These are phyloP conservation scores for Neofusicoccum laricinum DNA, from an alignment of 2,329 filamentous ascomycete species.

Conservation along the genomic window DNA sequence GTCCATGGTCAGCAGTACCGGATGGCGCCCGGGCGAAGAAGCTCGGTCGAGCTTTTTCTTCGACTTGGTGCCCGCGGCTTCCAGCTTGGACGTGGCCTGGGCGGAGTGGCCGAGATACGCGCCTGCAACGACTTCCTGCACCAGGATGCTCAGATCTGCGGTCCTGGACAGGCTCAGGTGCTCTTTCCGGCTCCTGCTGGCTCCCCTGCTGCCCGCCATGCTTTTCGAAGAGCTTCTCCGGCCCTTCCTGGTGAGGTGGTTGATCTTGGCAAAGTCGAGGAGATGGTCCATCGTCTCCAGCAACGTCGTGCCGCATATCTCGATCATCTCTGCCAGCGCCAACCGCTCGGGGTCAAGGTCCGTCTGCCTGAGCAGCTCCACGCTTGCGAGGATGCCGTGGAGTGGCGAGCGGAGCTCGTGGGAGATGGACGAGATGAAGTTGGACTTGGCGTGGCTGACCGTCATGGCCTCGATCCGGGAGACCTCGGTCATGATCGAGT, in stretches of 20 bases:
- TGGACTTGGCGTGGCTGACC: conserved; percentile 48
- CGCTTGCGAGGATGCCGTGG: conserved; percentile 39
- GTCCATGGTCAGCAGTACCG: conserved; percentile 39
- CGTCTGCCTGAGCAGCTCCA: conserved; percentile 49
- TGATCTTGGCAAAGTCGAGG: conserved; percentile 47
- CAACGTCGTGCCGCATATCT: conserved; percentile 49
- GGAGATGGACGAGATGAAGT: conserved; percentile 52
- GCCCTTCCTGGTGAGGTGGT: conserved; percentile 29
- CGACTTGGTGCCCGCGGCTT: neutral
- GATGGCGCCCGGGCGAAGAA: neutral
- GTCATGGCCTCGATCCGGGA: conserved; percentile 27
- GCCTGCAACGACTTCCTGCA: conserved; percentile 11
- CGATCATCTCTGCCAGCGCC: conserved; percentile 47
- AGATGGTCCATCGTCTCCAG: conserved; percentile 47
- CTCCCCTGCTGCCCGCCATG: neutral
- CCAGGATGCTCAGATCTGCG: neutral
- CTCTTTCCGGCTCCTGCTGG: neutral
- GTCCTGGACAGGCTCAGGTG: neutral
- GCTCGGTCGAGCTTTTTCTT: too few species aligned
- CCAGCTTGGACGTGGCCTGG: neutral
- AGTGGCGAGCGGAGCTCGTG: conserved; percentile 52
- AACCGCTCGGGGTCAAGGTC: conserved; percentile 37
- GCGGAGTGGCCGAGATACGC: neutral
- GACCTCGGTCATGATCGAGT: conserved; percentile 33
- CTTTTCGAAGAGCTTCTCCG: neutral